Evolutionary conservation across 306 rosid genomes (phyloP), one percentile per base, ranked within the genome.

Genomic region (Gillenia trifoliata): DNA sequence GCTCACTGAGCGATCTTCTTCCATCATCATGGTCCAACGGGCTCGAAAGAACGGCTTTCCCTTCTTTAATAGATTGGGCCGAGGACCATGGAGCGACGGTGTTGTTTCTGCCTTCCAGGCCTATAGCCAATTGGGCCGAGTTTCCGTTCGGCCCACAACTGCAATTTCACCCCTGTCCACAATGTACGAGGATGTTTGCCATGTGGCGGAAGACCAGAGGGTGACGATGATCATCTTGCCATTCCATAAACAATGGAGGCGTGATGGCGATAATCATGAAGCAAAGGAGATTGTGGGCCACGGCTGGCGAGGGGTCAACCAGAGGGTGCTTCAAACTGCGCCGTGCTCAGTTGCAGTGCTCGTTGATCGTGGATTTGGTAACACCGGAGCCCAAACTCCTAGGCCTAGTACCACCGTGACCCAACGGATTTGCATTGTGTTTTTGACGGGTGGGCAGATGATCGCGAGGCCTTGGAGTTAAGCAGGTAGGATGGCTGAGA

Each of bases 391-490:
- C 3, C 76, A 57, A 17, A 87, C 75, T 28, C 75, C 75, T 0
- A 79, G 79, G 68, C 87, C 80, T 4, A 55, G 1, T 29, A 25
- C 26, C 0, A 8, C 23, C 0, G 52, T 45, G 50, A 56, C 79
- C 76, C 92, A 71, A 45, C 60, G 75, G 5, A 64, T 93, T 0
- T 86, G 93, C 29, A n/a, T 93, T 0, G 6, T 89, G 23, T 91
- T 87, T 66, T 93, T 93, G n/a, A n/a, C n/a, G 1, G 94, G 98
- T 38, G 98, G 98, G 66, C 97, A 0, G 97, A 93, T 74, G 97
- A 91, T 41, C 87, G 94, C 0, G 94, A 91, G 81, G 94, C 90
- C 13, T 59, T 89, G 61, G 85, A 85, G 63, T 64, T 93, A 49
- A 92, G 90, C 0, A n/a, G 85, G 89, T 0, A 81, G 86, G 73